Evolutionary conservation across 2,329 filamentous ascomycete genomes (phyloP).

Genomic region (Periglandula ipomoeae): DNA sequence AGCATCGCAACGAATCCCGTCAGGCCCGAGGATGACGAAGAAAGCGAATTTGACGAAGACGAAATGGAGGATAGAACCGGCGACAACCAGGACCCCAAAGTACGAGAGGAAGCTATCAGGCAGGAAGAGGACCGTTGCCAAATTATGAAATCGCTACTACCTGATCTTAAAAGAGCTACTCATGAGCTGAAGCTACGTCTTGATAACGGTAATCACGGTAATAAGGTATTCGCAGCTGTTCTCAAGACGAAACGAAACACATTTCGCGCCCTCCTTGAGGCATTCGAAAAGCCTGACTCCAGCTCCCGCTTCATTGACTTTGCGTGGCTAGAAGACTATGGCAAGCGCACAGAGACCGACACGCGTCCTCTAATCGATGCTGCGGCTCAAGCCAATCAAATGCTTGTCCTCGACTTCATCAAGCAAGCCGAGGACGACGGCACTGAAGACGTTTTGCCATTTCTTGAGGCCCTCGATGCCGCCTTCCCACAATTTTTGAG

Average conservation of each 20-base stretch:
- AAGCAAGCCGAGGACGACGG: slow-evolving; percentile 7
- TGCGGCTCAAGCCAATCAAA: slow-evolving; percentile 26
- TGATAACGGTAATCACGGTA: neutral
- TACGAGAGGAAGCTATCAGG: neutral
- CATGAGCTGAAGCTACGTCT: slow-evolving; percentile 7
- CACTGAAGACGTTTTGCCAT: slow-evolving; percentile 11
- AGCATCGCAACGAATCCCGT: neutral
- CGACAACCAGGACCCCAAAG: neutral
- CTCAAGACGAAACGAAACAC: neutral
- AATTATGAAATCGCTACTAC: slow-evolving; percentile 1
- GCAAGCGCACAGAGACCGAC: neutral
- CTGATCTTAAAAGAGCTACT: slow-evolving; percentile 4
- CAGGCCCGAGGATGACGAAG: neutral
- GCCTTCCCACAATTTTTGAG: slow-evolving; percentile 22
- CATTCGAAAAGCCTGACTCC: neutral
- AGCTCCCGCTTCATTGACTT: slow-evolving; percentile 20
- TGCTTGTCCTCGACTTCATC: slow-evolving; percentile 22
- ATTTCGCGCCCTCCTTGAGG: neutral
- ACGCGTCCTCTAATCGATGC: slow-evolving; percentile 3
- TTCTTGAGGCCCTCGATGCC: slow-evolving; percentile 23
- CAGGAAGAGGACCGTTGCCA: neutral
- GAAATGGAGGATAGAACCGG: neutral
- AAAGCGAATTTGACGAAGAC: slow-evolving; percentile 1
- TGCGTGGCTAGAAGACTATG: slow-evolving; percentile 7
- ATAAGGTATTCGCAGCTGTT: neutral